A percentile compares a stretch with the other conserved stretches of the same genome.
phyloP scores from a whole-genome alignment of 257 asterid genomes.

The Jacaranda mimosifolia region DNA sequence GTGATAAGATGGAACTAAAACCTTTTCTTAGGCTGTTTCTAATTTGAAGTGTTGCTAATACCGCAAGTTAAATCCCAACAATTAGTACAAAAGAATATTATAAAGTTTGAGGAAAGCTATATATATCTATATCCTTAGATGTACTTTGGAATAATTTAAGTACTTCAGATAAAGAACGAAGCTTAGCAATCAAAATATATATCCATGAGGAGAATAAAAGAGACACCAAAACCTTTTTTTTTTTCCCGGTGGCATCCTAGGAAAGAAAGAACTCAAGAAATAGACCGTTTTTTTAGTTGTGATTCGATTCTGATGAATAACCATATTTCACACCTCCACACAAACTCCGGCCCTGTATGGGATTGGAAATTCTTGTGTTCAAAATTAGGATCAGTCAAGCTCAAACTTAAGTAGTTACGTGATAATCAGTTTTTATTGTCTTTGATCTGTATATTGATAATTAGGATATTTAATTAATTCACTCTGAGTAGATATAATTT shows the following conservation, averaged over 20 bases:
- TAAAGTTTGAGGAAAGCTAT: constrained; percentile 50
- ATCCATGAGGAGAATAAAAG: constrained; percentile 13
- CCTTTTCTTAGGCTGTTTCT: constrained; percentile 46
- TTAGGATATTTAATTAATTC: too few species aligned
- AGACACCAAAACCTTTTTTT: constrained; percentile 37
- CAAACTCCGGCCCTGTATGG: not conserved
- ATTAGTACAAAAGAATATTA: constrained; percentile 45
- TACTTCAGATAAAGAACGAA: not conserved
- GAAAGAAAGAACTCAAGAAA: constrained; percentile 38
- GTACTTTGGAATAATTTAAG: constrained; percentile 45
- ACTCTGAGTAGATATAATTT: too few species aligned
- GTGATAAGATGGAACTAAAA: constrained; percentile 39
- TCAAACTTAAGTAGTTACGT: too few species aligned
- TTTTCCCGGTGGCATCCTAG: constrained; percentile 57
- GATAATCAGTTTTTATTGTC: too few species aligned
- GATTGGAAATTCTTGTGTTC: not conserved
- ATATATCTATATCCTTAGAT: constrained; percentile 20
- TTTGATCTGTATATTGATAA: too few species aligned
- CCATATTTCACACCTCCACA: not conserved
- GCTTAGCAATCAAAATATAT: not conserved
- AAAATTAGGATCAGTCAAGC: too few species aligned
- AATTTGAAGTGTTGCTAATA: constrained; percentile 31
- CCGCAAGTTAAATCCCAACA: constrained; percentile 17
- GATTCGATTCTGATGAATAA: constrained; percentile 8
- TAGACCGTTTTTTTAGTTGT: constrained; percentile 48